Evolutionary conservation across 345 rosid genomes (phyloP), one percentile per base, ranked within the genome.

Genomic region (Eutrema yunnanense): DNA sequence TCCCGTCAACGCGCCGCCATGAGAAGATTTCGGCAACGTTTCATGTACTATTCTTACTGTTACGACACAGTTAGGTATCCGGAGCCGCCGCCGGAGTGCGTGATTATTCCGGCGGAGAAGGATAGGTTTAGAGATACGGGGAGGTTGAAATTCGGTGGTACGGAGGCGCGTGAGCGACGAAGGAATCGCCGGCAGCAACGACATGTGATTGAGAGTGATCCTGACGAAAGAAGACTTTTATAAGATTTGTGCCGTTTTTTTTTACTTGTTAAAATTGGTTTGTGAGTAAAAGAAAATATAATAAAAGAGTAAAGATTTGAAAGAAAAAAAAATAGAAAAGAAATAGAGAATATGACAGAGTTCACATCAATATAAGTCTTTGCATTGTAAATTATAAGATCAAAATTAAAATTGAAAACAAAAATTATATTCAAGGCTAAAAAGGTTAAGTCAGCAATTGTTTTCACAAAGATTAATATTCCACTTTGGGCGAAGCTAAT

Each of bases 1-100:
- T 75, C 81, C 0, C 42, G 46, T 27, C 85, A 69, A 38, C 83
- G 88, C 0, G 48, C 68, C 0, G 81, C 92, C 5, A 95, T 95
- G 99, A 83, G 87, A 0, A 71, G 68, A 9, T 89, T 91, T 38
- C 84, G 99, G 0, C 88, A 86, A 13, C 86, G 81, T n/a, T 87
- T 70, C 41, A 92, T 92, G 89, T 95, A 92, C 37, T 95, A 94
- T 62, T 88, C 98, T 0, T 92, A 94, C n/a, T 94, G 98, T 51
- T 88, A 94, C 2, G 98, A 94, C 14, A 60, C 76, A 0, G 1
- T 88, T 33, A 71, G 98, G 43, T 94, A 94, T 47, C 87, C 90
- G 0, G 47, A 77, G 10, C 65, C 90, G 0, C 82, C 51, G 0
- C 96, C 98, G 0, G 98, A 94, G 37, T 94, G 97, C 6, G 90